A percentile compares a stretch with the other conserved stretches of the same genome.
phyloP scores from a whole-genome alignment of 768 basidiomycete genomes.

The Suillus americanus region DNA sequence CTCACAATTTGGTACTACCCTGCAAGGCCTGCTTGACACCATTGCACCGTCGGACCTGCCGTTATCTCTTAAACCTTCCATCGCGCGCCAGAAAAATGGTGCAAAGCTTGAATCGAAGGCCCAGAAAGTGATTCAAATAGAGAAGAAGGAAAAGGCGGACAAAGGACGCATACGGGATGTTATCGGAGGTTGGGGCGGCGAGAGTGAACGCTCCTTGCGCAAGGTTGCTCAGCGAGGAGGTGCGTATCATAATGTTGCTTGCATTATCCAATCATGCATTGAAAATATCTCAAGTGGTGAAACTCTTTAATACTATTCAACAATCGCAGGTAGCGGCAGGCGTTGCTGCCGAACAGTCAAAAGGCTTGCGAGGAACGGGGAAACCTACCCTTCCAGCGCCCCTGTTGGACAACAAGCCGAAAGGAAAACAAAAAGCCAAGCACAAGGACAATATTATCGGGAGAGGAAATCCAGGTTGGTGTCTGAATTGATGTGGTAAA shows the following conservation, averaged over 20 bases:
- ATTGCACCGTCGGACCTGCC: constrained; percentile 69
- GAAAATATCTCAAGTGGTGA: constrained; percentile 51
- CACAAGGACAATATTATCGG: constrained; percentile 55
- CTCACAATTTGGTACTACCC: constrained; percentile 70
- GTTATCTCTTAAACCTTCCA: constrained; percentile 76
- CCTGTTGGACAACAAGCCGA: constrained; percentile 46
- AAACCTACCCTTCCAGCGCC: constrained; percentile 75
- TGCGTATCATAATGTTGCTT: constrained; percentile 30
- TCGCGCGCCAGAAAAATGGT: constrained; percentile 66
- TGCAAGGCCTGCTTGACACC: constrained; percentile 72
- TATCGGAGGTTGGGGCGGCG: constrained; percentile 88
- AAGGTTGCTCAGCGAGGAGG: constrained; percentile 89
- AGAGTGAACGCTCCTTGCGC: constrained; percentile 70
- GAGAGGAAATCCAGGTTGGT: constrained; percentile 57
- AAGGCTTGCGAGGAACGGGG: constrained; percentile 65
- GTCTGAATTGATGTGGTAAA: constrained; percentile 1
- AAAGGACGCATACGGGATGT: constrained; percentile 64
- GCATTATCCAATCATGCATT: background rate
- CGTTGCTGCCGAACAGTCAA: constrained; percentile 54
- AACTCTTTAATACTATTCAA: constrained; percentile 84
- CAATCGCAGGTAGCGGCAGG: constrained; percentile 66
- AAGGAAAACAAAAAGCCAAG: constrained; percentile 47
- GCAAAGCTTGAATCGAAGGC: constrained; percentile 74
- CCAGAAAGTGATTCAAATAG: constrained; percentile 66
- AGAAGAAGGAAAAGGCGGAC: constrained; percentile 74